Percentiles rank a stretch among this genome's conserved stretches.
phyloP scores from a whole-genome alignment of 371 early-diverging fungal genomes.

The Choanephora cucurbitarum region DNA sequence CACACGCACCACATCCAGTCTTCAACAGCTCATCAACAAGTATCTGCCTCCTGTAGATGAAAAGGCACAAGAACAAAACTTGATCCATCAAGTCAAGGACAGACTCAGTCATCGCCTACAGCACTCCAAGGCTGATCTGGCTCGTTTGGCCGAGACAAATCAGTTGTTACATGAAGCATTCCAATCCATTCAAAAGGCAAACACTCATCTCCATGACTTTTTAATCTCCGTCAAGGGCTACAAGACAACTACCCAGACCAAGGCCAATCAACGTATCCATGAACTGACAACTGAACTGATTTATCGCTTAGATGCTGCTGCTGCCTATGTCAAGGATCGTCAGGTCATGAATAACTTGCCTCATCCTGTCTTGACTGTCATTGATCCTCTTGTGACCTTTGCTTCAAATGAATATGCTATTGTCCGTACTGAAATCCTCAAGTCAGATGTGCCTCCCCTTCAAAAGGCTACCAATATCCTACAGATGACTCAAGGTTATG shows the following conservation, averaged over 20 bases:
- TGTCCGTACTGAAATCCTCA: conserved; percentile 46
- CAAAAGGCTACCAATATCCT: conserved; percentile 60
- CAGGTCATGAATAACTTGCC: conserved; percentile 38
- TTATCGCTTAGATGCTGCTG: conserved; percentile 31
- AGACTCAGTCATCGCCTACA: conserved; percentile 31
- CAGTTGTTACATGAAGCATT: conserved; percentile 30
- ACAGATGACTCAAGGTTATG: conserved; percentile 48
- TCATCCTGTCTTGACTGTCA: conserved; percentile 37
- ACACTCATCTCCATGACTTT: conserved; percentile 31
- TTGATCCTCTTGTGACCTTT: conserved; percentile 51
- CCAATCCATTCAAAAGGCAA: conserved; percentile 24
- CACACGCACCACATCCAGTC: conserved; percentile 31
- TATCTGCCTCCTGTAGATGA: conserved; percentile 36
- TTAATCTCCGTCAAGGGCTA: conserved; percentile 35
- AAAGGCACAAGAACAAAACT: conserved; percentile 14
- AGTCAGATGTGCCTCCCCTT: conserved; percentile 45
- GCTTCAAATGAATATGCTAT: conserved; percentile 51
- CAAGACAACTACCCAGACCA: conserved; percentile 25
- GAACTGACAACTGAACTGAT: conserved; percentile 35
- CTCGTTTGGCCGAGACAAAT: conserved; percentile 34
- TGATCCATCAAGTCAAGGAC: conserved; percentile 26
- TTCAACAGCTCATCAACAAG: conserved; percentile 43
- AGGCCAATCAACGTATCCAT: conserved; percentile 31
- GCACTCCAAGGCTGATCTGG: conserved; percentile 26
- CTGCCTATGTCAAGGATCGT: conserved; percentile 47